Evolutionary conservation across 1,284 basidiomycete genomes (phyloP).

Genomic region (Irpex sp.): DNA sequence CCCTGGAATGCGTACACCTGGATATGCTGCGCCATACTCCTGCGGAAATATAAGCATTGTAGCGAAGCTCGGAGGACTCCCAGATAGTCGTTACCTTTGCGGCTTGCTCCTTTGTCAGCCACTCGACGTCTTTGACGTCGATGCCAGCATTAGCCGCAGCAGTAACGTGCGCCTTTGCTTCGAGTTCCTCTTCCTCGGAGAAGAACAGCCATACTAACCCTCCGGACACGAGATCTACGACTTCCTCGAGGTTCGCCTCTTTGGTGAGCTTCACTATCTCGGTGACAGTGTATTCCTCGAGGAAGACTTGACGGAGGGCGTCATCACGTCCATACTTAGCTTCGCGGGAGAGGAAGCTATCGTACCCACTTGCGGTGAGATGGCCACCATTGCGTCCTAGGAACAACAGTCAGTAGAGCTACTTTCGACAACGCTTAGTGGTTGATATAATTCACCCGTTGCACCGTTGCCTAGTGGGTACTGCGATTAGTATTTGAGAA

Average conservation of each 20-base stretch:
- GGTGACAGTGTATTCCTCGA: conserved; percentile 56
- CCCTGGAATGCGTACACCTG: conserved; percentile 47
- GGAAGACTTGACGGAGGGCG: conserved; percentile 45
- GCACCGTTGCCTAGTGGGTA: conserved; percentile 42
- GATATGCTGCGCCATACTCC: conserved; percentile 54
- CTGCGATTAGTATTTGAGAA: too few relatives aligned
- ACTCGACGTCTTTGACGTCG: conserved; percentile 39
- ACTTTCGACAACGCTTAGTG: too few relatives aligned
- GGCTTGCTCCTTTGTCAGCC: conserved; percentile 42
- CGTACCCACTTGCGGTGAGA: conserved; percentile 51
- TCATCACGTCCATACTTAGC: conserved; percentile 46
- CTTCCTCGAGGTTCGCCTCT: conserved; percentile 36
- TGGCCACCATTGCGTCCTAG: conserved; percentile 77
- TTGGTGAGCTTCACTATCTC: conserved; percentile 51
- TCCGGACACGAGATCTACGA: conserved; percentile 62
- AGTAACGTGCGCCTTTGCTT: conserved; percentile 41
- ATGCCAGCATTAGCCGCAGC: conserved; percentile 54
- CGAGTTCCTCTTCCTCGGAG: conserved; percentile 39
- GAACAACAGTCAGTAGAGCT: background rate
- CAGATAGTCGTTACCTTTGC: conserved; percentile 27
- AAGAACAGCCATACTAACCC: conserved; percentile 51
- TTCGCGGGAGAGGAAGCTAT: conserved; percentile 38
- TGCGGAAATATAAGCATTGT: conserved; percentile 21
- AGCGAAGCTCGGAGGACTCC: too few relatives aligned
- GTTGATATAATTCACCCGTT: conserved; percentile 45